phyloP scores from a whole-genome alignment of 2,329 filamentous ascomycete species.

The Colletotrichum sansevieriae region DNA sequence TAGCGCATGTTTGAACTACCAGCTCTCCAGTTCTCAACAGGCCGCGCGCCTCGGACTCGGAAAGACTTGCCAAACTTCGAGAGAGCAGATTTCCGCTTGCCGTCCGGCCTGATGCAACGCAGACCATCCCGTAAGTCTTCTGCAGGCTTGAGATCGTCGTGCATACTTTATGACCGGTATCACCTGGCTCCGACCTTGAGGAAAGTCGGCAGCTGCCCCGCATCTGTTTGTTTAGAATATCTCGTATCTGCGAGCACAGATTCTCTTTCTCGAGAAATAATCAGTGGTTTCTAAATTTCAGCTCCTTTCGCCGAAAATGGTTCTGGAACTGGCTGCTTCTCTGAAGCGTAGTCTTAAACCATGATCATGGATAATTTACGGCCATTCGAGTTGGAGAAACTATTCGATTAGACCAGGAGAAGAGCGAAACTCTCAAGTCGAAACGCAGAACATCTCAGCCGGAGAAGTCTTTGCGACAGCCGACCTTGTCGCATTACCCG shows the following conservation, averaged over 20 bases:
- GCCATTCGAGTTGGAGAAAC: not conserved
- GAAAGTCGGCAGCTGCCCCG: too few species aligned
- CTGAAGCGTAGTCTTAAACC: not conserved
- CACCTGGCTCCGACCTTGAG: not conserved
- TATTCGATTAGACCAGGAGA: not conserved
- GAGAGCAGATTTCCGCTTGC: conserved; percentile 1
- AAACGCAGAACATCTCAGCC: not conserved
- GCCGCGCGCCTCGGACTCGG: conserved; percentile 1
- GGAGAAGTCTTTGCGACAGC: not conserved
- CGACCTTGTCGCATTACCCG: conserved; percentile 1
- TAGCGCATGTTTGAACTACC: conserved; percentile 24
- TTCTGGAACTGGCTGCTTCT: not conserved
- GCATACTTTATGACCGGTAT: conserved; percentile 5
- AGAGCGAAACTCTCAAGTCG: not conserved
- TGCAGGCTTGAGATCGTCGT: conserved; percentile 9
- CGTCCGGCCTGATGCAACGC: conserved; percentile 13
- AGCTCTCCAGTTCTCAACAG: not conserved
- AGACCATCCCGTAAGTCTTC: not conserved
- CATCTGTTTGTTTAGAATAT: not conserved
- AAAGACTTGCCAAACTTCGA: conserved; percentile 4
- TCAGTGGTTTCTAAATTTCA: not conserved
- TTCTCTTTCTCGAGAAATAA: not conserved
- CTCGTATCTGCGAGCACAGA: not conserved
- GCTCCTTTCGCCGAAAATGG: not conserved
- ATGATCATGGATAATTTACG: not conserved